phyloP scores from a whole-genome alignment of 148 eudicot genomes.

The Vaccinium macrocarpon region DNA sequence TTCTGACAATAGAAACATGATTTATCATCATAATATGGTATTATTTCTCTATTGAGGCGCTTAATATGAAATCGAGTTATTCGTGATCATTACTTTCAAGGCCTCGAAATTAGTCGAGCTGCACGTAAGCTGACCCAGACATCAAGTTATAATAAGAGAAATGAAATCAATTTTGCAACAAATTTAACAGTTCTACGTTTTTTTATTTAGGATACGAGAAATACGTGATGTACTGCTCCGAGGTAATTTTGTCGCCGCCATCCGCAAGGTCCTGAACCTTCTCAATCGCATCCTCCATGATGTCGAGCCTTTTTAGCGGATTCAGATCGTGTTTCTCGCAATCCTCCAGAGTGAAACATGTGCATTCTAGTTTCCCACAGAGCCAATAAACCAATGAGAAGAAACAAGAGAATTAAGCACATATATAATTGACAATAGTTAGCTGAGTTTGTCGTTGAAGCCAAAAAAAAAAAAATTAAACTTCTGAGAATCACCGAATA shows the following conservation, averaged over 20 bases:
- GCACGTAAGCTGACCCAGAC: no score
- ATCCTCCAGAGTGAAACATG: not conserved
- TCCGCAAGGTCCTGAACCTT: not conserved
- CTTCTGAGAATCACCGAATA: not conserved
- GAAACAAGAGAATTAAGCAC: no score
- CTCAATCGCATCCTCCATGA: not conserved
- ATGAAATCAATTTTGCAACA: no score
- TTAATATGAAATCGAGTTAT: not conserved
- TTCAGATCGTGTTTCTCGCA: not conserved
- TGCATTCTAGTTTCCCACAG: not conserved
- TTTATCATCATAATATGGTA: not conserved
- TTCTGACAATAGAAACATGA: not conserved
- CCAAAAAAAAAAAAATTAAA: not conserved
- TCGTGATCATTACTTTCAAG: no score
- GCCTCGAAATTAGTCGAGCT: no score
- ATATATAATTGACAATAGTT: no score
- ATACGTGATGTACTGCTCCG: not conserved
- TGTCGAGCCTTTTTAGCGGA: not conserved
- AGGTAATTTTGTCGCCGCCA: not conserved
- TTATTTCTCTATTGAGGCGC: not conserved
- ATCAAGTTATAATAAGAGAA: no score
- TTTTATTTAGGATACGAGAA: not conserved
- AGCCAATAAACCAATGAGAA: not conserved
- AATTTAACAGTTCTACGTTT: no score
- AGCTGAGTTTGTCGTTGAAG: no score